Evolutionary conservation across 345 rosid species (phyloP), one percentile per base, ranked within the genome.

Genomic region (Salix exigua): DNA sequence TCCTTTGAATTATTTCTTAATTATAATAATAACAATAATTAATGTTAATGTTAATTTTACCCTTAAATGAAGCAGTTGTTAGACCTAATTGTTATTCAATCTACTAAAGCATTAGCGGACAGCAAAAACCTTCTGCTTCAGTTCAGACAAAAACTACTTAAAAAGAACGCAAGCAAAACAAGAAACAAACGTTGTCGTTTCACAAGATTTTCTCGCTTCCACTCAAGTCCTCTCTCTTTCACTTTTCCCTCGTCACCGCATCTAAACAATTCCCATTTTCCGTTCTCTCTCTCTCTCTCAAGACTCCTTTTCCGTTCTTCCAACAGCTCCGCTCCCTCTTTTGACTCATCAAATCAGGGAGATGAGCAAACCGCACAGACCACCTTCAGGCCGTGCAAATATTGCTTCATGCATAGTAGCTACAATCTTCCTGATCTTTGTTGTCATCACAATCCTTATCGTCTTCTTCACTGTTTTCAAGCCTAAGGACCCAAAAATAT

Each of bases 321-420:
- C 68, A 30, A 10, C 26, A 3, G 6, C 18, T 11, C 26, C 9
- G 6, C 18, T 11, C 26, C 9, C 4, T 18, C 37, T 42, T 7
- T 38, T 13, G 31, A 28, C 38, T 42, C 63, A 58, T 58, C 28
- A 30, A 16, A 16, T 19, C n/a, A 26, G 31, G 25, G 80, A 60
- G 46, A 85, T 86, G 88, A 65, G 51, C 81, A 85, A 87, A 69
- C 81, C 79, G 4, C 73, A 26, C 17, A 82, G 74, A 25, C 88
- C 84, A 0, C 84, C 83, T 0, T 85, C 94, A 0, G 87, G 91
- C 77, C 88, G 93, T 14, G 89, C 99, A 7, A 95, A 95, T 87
- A 82, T 96, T 21, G 98, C 98, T 2, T 96, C 99, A 7, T 96
- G 99, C 84, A 84, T 90, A 48, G 98, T 96, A 4, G 99, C 99